A percentile compares a stretch with the other conserved stretches of the same genome.
Evolutionary conservation across 352 stramenopile genomes (phyloP).

Genomic region (Saprolegnia parasitica): DNA sequence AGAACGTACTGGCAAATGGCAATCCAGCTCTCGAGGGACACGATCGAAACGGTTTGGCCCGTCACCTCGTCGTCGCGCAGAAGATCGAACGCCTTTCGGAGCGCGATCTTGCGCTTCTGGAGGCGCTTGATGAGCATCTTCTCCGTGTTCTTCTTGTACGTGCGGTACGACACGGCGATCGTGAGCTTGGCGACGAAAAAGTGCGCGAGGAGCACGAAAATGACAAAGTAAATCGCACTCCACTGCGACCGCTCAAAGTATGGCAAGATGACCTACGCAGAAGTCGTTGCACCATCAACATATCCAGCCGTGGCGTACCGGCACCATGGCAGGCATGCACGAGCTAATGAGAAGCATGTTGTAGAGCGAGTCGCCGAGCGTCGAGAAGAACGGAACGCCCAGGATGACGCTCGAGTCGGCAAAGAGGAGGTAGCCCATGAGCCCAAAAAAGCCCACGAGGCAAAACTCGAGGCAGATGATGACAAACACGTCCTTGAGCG

Average conservation of each 20-base stretch:
- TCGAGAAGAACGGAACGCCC: slow-evolving; percentile 58
- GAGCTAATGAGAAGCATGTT: slow-evolving; percentile 80
- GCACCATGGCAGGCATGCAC: slow-evolving; percentile 70
- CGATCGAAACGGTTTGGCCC: neutral
- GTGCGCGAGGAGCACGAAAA: slow-evolving; percentile 76
- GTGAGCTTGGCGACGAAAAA: slow-evolving; percentile 80
- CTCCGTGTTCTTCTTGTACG: slow-evolving; percentile 82
- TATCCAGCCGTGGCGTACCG: neutral
- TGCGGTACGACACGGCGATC: slow-evolving; percentile 78
- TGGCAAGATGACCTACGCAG: slow-evolving; percentile 63
- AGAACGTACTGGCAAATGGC: slow-evolving; percentile 43
- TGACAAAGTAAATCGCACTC: slow-evolving; percentile 73
- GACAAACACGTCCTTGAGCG: slow-evolving; percentile 63
- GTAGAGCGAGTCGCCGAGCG: slow-evolving; percentile 66
- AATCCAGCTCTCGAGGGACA: slow-evolving; percentile 72
- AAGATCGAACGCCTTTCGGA: slow-evolving; percentile 75
- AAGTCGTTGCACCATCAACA: neutral
- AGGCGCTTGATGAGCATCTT: slow-evolving; percentile 80
- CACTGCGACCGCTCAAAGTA: slow-evolving; percentile 76
- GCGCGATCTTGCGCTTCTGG: slow-evolving; percentile 75
- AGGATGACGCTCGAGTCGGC: slow-evolving; percentile 55
- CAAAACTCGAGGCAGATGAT: slow-evolving; percentile 65
- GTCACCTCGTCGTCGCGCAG: slow-evolving; percentile 37
- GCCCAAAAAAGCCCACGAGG: slow-evolving; percentile 73
- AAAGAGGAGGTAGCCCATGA: slow-evolving; percentile 73